These are phyloP conservation scores for Penicillium sp. DNA, from an alignment of 2,329 filamentous ascomycete species.

Conservation along the genomic window DNA sequence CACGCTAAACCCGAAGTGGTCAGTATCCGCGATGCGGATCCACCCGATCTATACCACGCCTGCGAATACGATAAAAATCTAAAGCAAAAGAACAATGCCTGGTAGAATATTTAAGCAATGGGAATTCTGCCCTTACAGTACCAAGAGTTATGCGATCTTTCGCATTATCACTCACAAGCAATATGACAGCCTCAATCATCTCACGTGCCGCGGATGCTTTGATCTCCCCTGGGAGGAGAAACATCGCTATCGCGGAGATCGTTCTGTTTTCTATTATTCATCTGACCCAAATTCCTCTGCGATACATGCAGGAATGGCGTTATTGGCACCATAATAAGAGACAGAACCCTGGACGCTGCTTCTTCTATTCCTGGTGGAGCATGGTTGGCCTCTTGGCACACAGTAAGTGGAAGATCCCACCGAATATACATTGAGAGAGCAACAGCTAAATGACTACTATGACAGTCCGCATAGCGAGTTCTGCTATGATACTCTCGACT, in stretches of 20 bases:
- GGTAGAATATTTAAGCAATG: conserved; percentile 1
- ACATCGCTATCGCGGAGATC: conserved; percentile 27
- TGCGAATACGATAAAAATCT: not conserved
- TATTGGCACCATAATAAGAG: conserved; percentile 29
- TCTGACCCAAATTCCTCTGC: conserved; percentile 18
- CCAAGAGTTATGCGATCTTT: not conserved
- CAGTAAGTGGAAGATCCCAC: conserved; percentile 14
- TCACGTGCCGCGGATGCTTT: not conserved
- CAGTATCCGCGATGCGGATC: conserved; percentile 24
- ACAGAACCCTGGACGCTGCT: conserved; percentile 15
- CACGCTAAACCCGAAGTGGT: conserved; percentile 28
- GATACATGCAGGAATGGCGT: conserved; percentile 26
- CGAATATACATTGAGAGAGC: not conserved
- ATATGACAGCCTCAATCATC: conserved; percentile 3
- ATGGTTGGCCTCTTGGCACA: conserved; percentile 28
- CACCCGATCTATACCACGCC: conserved; percentile 5
- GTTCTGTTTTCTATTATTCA: conserved; percentile 25
- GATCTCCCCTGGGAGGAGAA: conserved; percentile 6
- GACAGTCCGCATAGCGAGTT: conserved; percentile 27
- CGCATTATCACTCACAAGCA: not conserved
- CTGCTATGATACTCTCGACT: conserved; percentile 24
- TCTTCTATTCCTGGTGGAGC: conserved; percentile 29
- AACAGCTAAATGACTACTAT: not conserved
- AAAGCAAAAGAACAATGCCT: not conserved
- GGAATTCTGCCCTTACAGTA: not conserved